Evolutionary conservation across 345 rosid genomes (phyloP).

Genomic region (Linum trigynum): DNA sequence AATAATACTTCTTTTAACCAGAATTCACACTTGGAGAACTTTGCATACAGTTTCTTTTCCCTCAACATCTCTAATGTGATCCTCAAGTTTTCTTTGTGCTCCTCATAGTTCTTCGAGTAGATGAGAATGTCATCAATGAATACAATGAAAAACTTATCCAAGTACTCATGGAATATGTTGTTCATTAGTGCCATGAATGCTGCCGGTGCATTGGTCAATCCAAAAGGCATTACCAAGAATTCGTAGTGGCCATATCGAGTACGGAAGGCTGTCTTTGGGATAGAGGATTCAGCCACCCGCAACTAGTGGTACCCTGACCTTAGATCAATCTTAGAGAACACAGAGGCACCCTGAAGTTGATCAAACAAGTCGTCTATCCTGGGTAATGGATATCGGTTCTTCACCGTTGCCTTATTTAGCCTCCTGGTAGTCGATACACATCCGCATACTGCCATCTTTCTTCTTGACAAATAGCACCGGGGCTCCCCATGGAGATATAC

Average conservation of each 20-base stretch:
- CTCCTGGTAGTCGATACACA: conserved; percentile 1
- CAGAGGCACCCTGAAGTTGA: neutral
- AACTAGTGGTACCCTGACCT: neutral
- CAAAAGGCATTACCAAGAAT: conserved; percentile 3
- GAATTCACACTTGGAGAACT: too few species aligned
- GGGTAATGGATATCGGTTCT: neutral
- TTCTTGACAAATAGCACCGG: conserved; percentile 6
- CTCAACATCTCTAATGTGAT: too few species aligned
- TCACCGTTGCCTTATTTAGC: neutral
- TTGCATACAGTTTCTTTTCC: too few species aligned
- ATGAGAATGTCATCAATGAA: too few species aligned
- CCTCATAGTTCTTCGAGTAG: too few species aligned
- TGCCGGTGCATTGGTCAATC: neutral
- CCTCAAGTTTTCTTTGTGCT: too few species aligned
- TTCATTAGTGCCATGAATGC: conserved; percentile 2
- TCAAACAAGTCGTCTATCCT: neutral
- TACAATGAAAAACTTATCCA: too few species aligned
- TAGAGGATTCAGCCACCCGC: neutral
- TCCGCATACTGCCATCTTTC: neutral
- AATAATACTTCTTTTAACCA: too few species aligned
- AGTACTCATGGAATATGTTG: too few species aligned
- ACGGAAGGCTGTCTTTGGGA: neutral
- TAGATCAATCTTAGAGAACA: conserved; percentile 1
- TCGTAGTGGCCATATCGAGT: conserved; percentile 6
- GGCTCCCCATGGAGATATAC: neutral